Evolutionary conservation across 805 yeast species (phyloP), one percentile per base, ranked within the genome.

Genomic region (Starmerella davenportii): DNA sequence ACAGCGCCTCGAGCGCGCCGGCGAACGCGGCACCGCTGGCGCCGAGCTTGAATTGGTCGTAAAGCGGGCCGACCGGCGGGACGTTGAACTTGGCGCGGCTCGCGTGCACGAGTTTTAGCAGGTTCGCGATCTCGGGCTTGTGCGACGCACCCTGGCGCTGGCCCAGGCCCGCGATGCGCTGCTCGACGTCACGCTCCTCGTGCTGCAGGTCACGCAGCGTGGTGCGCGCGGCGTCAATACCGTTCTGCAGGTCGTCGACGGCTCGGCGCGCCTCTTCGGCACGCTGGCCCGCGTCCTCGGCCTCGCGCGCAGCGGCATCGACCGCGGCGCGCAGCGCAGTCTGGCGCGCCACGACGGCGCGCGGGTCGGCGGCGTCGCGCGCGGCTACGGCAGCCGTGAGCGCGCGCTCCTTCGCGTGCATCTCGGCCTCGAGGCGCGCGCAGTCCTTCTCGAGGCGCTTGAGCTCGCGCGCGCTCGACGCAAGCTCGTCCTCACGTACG

Each of bases 11-110:
- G 5, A 85, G 52, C 4, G 77, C 55, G 19, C 66, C 67, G 4
- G 38, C 21, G 29, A 27, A 45, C 16, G 24, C 38, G 66, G 58
- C 82, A 82, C 85, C 21, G 60, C 53, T 17, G 48, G 57, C 70
- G 7, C 72, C 77, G 13, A 87, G 60, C 4, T 68, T 62, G 2
- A 82, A 62, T 42, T 60, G 59, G 3, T 63, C 46, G 1, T 94
- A 95, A 2, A 87, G 45, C 0, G 98, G 98, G 0, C 96, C 96
- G 15, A 76, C 55, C 0, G 93, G 93, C 27, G 11, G 25, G 11
- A 7, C 9, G 9, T 23, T 23, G 25, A 23, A 23, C 25, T 23
- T 11, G 25, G 25, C 25, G 11, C 9, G 11, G 11, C 11, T 7
- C 9, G 9, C 9, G 7, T 23, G 7, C 7, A 23, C 11, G 7